Evolutionary conservation across 768 basidiomycete genomes (phyloP).

Genomic region (Cubamyces lactineus): DNA sequence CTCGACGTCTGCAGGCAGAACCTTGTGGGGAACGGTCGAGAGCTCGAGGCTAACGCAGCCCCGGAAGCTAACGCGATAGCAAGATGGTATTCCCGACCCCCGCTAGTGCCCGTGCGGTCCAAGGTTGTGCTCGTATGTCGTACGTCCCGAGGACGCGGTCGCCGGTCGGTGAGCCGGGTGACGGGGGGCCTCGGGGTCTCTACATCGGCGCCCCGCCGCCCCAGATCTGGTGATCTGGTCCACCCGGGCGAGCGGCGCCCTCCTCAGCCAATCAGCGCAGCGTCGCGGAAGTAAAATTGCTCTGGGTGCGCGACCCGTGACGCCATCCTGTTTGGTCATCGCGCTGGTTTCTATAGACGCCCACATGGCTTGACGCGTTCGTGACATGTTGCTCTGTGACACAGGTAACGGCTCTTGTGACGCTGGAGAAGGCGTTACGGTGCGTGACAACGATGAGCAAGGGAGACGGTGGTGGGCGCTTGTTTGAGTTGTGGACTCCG

Average conservation of each 20-base stretch:
- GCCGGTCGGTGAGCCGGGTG: too few species aligned
- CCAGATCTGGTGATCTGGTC: conserved; percentile 17
- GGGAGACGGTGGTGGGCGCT: conserved; percentile 8
- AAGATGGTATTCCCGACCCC: neutral
- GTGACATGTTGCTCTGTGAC: neutral
- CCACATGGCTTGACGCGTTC: neutral
- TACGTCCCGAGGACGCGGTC: neutral
- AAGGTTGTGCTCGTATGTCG: too few species aligned
- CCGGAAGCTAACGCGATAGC: conserved; percentile 7
- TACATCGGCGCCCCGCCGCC: neutral
- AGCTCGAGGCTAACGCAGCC: too few species aligned
- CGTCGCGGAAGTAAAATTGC: conserved; percentile 24
- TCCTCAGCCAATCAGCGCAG: conserved; percentile 13
- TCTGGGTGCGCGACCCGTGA: neutral
- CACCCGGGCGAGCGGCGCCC: neutral
- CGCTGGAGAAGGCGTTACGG: neutral
- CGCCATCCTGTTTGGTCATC: neutral
- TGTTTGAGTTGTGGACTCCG: conserved; percentile 15
- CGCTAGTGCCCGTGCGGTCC: too few species aligned
- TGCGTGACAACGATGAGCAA: neutral
- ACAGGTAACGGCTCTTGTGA: neutral
- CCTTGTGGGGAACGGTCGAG: too few species aligned
- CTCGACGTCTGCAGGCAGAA: neutral
- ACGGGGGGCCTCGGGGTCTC: too few species aligned
- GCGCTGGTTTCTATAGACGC: neutral